Conservation (phyloP, 2,329 filamentous ascomycete genomes). For the Remersonia thermophila region DNA sequence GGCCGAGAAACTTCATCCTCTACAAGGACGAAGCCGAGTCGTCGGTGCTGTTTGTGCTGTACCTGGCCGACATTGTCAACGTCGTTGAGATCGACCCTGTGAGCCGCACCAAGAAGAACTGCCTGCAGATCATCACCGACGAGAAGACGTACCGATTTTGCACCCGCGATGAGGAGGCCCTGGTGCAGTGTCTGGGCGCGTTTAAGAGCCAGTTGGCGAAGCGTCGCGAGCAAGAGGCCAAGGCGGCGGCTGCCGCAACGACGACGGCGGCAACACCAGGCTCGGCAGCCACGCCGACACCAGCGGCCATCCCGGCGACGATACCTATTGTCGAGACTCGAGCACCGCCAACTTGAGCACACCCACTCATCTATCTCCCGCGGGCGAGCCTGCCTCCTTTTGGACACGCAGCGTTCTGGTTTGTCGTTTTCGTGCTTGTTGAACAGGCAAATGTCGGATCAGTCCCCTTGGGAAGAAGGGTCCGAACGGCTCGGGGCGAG, state of each 20-base stretch:
- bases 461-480: too few relatives aligned
- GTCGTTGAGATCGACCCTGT: slow-evolving; percentile 86
- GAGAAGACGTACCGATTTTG: slow-evolving; percentile 75
- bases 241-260: slow-evolving; percentile 24
- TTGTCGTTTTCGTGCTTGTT: background rate
- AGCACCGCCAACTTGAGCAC: slow-evolving; percentile 2
- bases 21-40: slow-evolving; percentile 95
- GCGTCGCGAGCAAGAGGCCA: slow-evolving; percentile 50
- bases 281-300: slow-evolving; percentile 5
- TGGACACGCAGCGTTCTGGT: background rate
- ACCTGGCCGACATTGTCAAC: slow-evolving; percentile 68
- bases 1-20: slow-evolving; percentile 70
- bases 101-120: slow-evolving; percentile 71
- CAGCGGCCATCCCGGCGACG: background rate
- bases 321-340: slow-evolving; percentile 4
- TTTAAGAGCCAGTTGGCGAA: slow-evolving; percentile 77
- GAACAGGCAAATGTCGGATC: background rate
- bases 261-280: background rate
- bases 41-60: slow-evolving; percentile 68
- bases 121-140: slow-evolving; percentile 86
- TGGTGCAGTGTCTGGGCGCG: slow-evolving; percentile 77
- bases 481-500: too few relatives aligned
- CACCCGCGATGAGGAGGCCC: slow-evolving; percentile 64
- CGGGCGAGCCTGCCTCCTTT: slow-evolving; percentile 7
- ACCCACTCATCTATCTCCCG: too few relatives aligned